phyloP scores from a whole-genome alignment of 305 asterid species.

The Nicotiana rustica region DNA sequence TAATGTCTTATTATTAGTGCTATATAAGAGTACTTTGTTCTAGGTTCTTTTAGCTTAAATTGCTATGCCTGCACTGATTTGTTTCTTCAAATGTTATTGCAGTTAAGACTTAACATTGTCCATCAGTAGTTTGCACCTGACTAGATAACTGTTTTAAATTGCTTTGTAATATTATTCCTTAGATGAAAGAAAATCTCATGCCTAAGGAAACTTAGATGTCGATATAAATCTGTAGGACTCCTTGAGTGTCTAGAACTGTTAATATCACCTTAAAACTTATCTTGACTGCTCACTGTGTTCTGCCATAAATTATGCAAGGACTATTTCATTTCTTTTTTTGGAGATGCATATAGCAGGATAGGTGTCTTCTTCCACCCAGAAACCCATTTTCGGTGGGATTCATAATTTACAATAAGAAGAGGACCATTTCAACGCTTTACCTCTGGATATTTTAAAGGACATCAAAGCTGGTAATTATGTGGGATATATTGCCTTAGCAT shows the following conservation, averaged over 20 bases:
- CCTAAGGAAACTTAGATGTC: not conserved
- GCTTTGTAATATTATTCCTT: not conserved
- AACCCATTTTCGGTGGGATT: slow-evolving; percentile 10
- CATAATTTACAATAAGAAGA: not conserved
- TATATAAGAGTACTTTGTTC: not conserved
- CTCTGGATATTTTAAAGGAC: slow-evolving; percentile 3
- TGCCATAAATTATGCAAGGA: slow-evolving; percentile 7
- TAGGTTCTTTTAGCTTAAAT: not conserved
- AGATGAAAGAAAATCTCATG: not conserved
- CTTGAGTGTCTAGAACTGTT: not conserved
- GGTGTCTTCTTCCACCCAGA: slow-evolving; percentile 19
- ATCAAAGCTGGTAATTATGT: slow-evolving; percentile 19
- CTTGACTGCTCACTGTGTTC: not conserved
- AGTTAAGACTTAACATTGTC: slow-evolving; percentile 16
- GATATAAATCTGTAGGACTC: slow-evolving; percentile 5
- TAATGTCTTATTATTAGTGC: not conserved
- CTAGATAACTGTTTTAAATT: slow-evolving; percentile 3
- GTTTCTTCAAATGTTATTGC: slow-evolving; percentile 11
- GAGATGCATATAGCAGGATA: slow-evolving; percentile 21
- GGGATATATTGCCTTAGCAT: slow-evolving; percentile 9
- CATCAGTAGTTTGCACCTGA: slow-evolving; percentile 11
- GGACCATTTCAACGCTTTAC: not conserved
- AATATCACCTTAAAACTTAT: not conserved
- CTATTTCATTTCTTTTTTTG: not conserved
- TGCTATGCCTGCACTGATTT: slow-evolving; percentile 15